phyloP scores from a whole-genome alignment of 805 yeast species.

The Tanozyma kutaoensis region DNA sequence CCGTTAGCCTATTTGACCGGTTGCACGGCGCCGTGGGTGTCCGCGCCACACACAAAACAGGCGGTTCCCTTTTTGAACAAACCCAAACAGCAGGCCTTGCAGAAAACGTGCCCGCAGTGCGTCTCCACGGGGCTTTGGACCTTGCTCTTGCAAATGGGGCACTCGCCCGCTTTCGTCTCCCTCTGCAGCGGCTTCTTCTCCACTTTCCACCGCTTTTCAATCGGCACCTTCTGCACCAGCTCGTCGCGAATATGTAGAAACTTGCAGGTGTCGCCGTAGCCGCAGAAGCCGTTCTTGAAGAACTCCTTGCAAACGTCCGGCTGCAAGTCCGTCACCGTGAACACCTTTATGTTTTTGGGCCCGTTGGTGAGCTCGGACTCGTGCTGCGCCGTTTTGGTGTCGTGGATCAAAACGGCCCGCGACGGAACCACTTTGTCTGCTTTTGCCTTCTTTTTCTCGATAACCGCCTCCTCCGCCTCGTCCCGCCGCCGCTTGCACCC shows the following conservation, averaged over 20 bases:
- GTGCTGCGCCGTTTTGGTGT: background rate
- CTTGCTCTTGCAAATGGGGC: slow-evolving; percentile 45
- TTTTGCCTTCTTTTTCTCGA: background rate
- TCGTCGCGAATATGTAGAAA: slow-evolving; percentile 87
- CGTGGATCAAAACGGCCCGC: background rate
- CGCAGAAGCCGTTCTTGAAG: slow-evolving; percentile 86
- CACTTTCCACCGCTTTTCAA: slow-evolving; percentile 58
- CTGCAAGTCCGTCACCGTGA: slow-evolving; percentile 72
- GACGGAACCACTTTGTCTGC: background rate
- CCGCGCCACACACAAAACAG: slow-evolving; percentile 46
- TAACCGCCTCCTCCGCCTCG: background rate
- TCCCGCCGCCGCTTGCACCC: background rate
- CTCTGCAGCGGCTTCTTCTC: slow-evolving; percentile 2
- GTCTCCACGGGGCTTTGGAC: slow-evolving; percentile 47
- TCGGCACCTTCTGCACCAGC: slow-evolving; percentile 55
- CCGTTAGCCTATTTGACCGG: too few relatives aligned
- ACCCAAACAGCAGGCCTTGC: slow-evolving; percentile 44
- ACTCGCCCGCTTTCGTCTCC: slow-evolving; percentile 8
- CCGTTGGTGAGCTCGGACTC: slow-evolving; percentile 1
- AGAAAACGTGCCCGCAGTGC: slow-evolving; percentile 49
- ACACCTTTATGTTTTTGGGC: slow-evolving; percentile 37
- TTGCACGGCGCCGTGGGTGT: slow-evolving; percentile 46
- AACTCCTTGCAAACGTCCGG: slow-evolving; percentile 93
- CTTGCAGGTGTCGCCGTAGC: slow-evolving; percentile 95
- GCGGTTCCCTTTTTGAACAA: slow-evolving; percentile 26